phyloP scores from a whole-genome alignment of 2,329 filamentous ascomycete genomes.

The Aspergillus neotritici region DNA sequence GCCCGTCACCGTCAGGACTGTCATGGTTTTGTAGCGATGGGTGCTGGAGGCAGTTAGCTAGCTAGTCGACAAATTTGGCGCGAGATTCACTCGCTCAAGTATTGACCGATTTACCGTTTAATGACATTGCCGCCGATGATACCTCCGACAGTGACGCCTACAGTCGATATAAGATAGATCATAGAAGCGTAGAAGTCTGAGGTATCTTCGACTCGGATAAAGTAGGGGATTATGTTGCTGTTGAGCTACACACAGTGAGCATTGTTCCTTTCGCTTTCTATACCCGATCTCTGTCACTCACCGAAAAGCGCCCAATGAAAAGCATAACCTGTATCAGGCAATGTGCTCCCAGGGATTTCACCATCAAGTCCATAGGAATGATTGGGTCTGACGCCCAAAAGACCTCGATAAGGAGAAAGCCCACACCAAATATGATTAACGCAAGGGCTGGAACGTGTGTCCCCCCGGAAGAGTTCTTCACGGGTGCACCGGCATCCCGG shows the following conservation, averaged over 20 bases:
- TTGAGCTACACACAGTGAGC: neutral
- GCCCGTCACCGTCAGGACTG: neutral
- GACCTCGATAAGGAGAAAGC: conserved; percentile 12
- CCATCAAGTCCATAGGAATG: conserved; percentile 13
- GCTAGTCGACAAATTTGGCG: too few species aligned
- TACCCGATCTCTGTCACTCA: conserved; percentile 2
- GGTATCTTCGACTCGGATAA: conserved; percentile 10
- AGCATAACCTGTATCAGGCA: conserved; percentile 12
- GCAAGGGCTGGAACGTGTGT: neutral
- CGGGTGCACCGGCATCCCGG: neutral
- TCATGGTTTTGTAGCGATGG: conserved; percentile 4
- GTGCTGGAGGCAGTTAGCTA: neutral
- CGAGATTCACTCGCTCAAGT: too few species aligned
- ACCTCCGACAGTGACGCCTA: conserved; percentile 11
- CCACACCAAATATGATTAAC: neutral
- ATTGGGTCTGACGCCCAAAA: conserved; percentile 15
- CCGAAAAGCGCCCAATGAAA: conserved; percentile 8
- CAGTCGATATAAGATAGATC: conserved; percentile 1
- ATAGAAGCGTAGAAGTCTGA: conserved; percentile 7
- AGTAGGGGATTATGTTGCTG: conserved; percentile 10
- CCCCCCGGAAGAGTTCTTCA: neutral
- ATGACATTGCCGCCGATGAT: conserved; percentile 5
- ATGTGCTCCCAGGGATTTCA: conserved; percentile 5
- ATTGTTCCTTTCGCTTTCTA: too few species aligned
- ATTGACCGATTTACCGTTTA: conserved; percentile 2